Conservation (phyloP, 495 filamentous ascomycete species). For the Lindgomyces ingoldianus region DNA sequence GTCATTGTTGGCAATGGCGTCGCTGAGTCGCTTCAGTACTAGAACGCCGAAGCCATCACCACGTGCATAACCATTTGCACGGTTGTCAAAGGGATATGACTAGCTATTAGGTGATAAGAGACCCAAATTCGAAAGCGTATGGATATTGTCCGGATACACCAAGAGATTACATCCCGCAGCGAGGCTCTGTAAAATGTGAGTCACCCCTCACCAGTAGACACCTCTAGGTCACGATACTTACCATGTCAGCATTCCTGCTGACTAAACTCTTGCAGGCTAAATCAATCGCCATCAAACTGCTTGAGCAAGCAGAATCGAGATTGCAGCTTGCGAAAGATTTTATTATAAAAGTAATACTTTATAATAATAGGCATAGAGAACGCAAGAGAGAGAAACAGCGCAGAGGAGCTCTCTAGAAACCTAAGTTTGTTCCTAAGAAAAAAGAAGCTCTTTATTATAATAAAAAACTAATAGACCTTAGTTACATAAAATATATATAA, state of each 20-base stretch:
- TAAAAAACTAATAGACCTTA: too few species aligned
- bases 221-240: not conserved
- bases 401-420: too few species aligned
- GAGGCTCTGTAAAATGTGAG: slow-evolving; percentile 1
- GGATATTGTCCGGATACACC: slow-evolving; percentile 2
- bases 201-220: not conserved
- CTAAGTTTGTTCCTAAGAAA: too few species aligned
- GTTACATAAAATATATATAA: too few species aligned
- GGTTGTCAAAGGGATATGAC: slow-evolving; percentile 9
- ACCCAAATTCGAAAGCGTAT: slow-evolving; percentile 1
- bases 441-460: too few species aligned
- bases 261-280: slow-evolving; percentile 12
- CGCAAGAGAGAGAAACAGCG: too few species aligned
- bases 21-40: slow-evolving; percentile 44
- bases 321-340: too few species aligned
- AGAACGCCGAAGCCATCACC: slow-evolving; percentile 43
- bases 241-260: slow-evolving; percentile 6
- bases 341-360: too few species aligned
- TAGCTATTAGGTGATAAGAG: slow-evolving; percentile 34
- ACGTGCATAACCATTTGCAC: slow-evolving; percentile 25
- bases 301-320: too few species aligned
- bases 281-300: slow-evolving; percentile 21
- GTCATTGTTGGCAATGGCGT: slow-evolving; percentile 40
- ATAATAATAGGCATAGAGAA: too few species aligned
- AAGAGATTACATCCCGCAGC: slow-evolving; percentile 12